Conservation (phyloP, 192 early-diverging fungal genomes). For the Backusella sp. region DNA sequence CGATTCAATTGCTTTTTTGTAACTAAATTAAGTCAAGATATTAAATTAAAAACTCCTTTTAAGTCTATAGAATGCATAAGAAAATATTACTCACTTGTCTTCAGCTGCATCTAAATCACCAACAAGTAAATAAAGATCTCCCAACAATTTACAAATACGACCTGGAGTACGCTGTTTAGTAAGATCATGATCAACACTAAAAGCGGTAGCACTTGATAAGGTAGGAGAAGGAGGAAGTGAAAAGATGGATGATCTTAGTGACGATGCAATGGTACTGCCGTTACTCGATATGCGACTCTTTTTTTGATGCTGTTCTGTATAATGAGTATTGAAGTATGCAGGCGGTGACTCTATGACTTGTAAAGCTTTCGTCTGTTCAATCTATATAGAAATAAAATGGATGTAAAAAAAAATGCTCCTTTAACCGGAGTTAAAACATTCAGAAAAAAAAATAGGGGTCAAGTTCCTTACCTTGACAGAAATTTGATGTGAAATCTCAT, state of each 20-base stretch:
- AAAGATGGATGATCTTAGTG: background rate
- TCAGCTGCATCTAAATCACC: conserved; percentile 70
- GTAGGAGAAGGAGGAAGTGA: conserved; percentile 36
- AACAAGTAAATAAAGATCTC: conserved; percentile 72
- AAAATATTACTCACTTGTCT: conserved; percentile 35
- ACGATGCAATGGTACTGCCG: background rate
- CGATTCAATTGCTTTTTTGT: conserved; percentile 61
- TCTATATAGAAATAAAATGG: background rate
- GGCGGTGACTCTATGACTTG: background rate
- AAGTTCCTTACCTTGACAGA: background rate
- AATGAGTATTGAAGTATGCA: background rate
- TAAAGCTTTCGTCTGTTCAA: background rate
- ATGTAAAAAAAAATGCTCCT: background rate
- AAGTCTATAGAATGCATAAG: background rate
- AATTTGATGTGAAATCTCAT: background rate
- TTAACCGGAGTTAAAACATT: too few relatives aligned
- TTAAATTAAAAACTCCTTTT: background rate
- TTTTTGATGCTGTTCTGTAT: background rate
- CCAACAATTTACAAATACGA: conserved; percentile 66
- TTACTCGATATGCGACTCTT: background rate
- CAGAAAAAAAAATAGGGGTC: background rate
- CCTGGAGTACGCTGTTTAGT: conserved; percentile 64
- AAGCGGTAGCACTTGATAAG: conserved; percentile 25
- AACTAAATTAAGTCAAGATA: conserved; percentile 40
- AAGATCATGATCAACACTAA: conserved; percentile 27